These are phyloP conservation scores for Boletellus sp. DNA, from an alignment of 768 basidiomycete genomes.

Conservation along the genomic window DNA sequence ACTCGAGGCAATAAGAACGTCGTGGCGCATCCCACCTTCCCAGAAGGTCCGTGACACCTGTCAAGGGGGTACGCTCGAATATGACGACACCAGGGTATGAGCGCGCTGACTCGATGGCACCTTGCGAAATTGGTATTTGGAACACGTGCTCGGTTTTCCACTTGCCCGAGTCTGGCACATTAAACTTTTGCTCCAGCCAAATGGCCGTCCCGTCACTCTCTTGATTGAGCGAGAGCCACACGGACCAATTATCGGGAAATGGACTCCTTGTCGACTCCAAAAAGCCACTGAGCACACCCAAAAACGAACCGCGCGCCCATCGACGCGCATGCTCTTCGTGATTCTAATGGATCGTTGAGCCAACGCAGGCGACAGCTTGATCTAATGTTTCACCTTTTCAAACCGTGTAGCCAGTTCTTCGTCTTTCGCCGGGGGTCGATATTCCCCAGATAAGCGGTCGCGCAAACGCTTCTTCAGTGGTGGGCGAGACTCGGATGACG, in stretches of 20 bases:
- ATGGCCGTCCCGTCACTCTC: constrained; percentile 74
- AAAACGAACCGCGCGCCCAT: constrained; percentile 74
- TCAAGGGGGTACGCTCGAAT: constrained; percentile 72
- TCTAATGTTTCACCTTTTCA: constrained; percentile 50
- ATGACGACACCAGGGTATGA: constrained; percentile 62
- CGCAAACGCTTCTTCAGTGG: constrained; percentile 30
- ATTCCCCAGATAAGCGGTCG: constrained; percentile 40
- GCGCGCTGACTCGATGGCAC: constrained; percentile 12
- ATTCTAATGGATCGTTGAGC: constrained; percentile 45
- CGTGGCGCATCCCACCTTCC: constrained; percentile 48
- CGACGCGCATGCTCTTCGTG: constrained; percentile 66
- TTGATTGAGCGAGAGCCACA: constrained; percentile 75
- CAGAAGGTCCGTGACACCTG: constrained; percentile 58
- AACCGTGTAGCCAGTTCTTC: constrained; percentile 62
- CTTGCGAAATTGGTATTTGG: constrained; percentile 45
- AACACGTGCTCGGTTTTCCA: constrained; percentile 62
- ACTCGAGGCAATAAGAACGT: neutral
- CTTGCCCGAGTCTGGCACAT: constrained; percentile 57
- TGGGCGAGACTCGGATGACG: constrained; percentile 19
- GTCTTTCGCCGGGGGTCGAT: constrained; percentile 54
- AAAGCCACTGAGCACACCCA: constrained; percentile 37
- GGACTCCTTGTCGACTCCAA: constrained; percentile 31
- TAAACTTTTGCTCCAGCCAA: constrained; percentile 76
- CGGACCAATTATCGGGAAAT: constrained; percentile 47
- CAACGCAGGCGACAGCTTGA: neutral